Evolutionary conservation across 352 stramenopile genomes (phyloP).

Genomic region (Globisporangium ultimum): DNA sequence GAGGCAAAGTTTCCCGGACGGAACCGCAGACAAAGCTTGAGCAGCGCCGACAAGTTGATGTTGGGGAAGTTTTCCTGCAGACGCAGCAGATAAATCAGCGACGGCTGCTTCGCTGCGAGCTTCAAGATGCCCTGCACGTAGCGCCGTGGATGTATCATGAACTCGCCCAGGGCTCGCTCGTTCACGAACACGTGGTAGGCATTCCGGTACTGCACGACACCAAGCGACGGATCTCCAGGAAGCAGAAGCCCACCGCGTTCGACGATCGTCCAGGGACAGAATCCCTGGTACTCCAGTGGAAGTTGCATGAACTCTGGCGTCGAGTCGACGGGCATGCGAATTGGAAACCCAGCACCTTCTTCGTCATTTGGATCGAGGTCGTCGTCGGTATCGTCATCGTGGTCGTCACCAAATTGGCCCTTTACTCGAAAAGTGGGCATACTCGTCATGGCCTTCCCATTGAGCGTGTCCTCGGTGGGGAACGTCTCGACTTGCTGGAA

Average conservation of each 20-base stretch:
- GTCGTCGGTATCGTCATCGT: conserved; percentile 25
- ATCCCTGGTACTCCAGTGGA: conserved; percentile 92
- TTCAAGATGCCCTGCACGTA: conserved; percentile 78
- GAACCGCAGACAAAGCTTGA: conserved; percentile 58
- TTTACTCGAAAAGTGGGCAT: conserved; percentile 24
- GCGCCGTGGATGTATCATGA: conserved; percentile 83
- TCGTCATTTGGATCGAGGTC: conserved; percentile 28
- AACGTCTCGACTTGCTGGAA: conserved; percentile 70
- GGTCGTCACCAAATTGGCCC: conserved; percentile 30
- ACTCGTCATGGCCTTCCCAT: conserved; percentile 4
- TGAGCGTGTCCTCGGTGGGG: conserved; percentile 33
- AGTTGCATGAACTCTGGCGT: conserved; percentile 94
- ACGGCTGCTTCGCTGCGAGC: conserved; percentile 67
- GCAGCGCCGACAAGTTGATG: conserved; percentile 62
- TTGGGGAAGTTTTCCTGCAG: conserved; percentile 86
- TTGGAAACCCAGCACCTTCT: conserved; percentile 42
- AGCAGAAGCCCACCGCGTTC: conserved; percentile 87
- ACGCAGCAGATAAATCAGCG: conserved; percentile 91
- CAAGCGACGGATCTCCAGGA: conserved; percentile 88
- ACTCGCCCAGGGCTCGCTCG: conserved; percentile 81
- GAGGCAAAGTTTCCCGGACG: conserved; percentile 25
- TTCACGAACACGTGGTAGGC: conserved; percentile 93
- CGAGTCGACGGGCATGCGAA: conserved; percentile 88
- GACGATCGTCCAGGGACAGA: conserved; percentile 91
- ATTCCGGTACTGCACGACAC: conserved; percentile 88